A percentile compares a stretch with the other conserved stretches of the same genome.
phyloP scores from a whole-genome alignment of 139 green algal species.

The Chlamydomonas incerta region DNA sequence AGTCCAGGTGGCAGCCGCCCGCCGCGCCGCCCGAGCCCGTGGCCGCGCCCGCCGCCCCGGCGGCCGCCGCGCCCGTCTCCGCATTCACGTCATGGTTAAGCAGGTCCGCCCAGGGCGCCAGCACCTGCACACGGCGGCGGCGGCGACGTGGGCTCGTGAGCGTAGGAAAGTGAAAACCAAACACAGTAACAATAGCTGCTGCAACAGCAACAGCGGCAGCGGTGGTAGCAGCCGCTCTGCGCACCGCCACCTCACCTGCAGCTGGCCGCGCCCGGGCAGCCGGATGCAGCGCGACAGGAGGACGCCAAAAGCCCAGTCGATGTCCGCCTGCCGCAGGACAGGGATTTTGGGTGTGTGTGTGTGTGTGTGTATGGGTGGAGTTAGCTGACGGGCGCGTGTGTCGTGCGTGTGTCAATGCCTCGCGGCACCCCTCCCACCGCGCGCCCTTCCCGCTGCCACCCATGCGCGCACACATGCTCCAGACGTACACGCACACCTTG shows the following conservation, averaged over 20 bases:
- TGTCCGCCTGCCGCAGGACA: not conserved
- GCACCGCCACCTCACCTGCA: conserved; percentile 12
- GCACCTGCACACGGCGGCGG: conserved; percentile 47
- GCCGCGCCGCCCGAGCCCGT: too few relatives aligned
- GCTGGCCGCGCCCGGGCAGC: conserved; percentile 40
- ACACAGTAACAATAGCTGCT: too few relatives aligned
- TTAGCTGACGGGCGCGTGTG: too few relatives aligned
- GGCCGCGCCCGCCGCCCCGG: too few relatives aligned
- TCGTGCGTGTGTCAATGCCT: too few relatives aligned
- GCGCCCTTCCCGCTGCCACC: too few relatives aligned
- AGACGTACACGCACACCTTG: not conserved
- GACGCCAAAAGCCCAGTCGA: conserved; percentile 66
- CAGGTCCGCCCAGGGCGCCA: conserved; percentile 80
- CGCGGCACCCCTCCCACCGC: too few relatives aligned
- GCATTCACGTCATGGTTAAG: conserved; percentile 68
- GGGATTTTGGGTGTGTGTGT: not conserved
- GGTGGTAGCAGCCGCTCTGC: too few relatives aligned
- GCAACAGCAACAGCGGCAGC: too few relatives aligned
- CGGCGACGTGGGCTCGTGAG: too few relatives aligned
- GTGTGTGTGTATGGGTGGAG: not conserved
- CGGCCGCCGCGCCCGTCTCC: not conserved
- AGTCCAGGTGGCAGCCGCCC: conserved; percentile 50
- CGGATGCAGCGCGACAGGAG: conserved; percentile 79
- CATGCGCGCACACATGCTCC: too few relatives aligned
- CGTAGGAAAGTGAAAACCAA: too few relatives aligned